Evolutionary conservation across 1,139 yeast species (phyloP), one percentile per base, ranked within the genome.

Genomic region (Barnettozyma hawaiiensis): DNA sequence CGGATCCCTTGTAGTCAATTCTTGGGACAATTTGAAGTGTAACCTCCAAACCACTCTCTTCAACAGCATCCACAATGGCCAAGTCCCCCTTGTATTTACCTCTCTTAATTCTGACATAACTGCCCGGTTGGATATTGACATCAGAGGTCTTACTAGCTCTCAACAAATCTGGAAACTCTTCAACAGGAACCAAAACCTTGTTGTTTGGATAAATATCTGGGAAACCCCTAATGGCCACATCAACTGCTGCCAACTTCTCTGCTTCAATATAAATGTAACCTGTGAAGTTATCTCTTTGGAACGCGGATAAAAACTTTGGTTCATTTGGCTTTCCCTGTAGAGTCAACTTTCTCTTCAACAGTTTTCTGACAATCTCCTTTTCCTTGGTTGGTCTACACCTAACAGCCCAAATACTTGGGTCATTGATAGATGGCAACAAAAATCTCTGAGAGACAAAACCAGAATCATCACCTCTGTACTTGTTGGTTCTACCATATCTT

Each of bases 181-280:
- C 87, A 46, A 92, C 95, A 3, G 98, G 97, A 35, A 92, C 97
- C 51, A 92, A 72, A 37, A 90, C 73, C 65, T 89, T 86, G 66
- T 89, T 86, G 51, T 78, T 72, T 45, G 81, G 71, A 38, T 66
- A 64, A 31, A 92, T 81, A 62, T 89, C 90, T 35, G 94, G 92
- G 64, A 94, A 77, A 65, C 97, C 97, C 39, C 78, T 76, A 49
- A 92, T 73, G 12, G 96, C 96, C 48, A 78, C 81, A 58, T 84
- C 86, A 39, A 92, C 95, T 19, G 96, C 97, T 52, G 92, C 89
- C 48, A 92, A 85, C 61, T 86, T 84, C 49, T 92, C 83, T 20
- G 98, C 97, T 67, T 92, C 98, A 51, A 94, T 76, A 63, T 92
- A 92, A 44, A 92, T 78, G 61, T 94, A 87, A 20, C 97, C 97